phyloP scores from a whole-genome alignment of 768 basidiomycete genomes.

The Dentipellis fragilis region DNA sequence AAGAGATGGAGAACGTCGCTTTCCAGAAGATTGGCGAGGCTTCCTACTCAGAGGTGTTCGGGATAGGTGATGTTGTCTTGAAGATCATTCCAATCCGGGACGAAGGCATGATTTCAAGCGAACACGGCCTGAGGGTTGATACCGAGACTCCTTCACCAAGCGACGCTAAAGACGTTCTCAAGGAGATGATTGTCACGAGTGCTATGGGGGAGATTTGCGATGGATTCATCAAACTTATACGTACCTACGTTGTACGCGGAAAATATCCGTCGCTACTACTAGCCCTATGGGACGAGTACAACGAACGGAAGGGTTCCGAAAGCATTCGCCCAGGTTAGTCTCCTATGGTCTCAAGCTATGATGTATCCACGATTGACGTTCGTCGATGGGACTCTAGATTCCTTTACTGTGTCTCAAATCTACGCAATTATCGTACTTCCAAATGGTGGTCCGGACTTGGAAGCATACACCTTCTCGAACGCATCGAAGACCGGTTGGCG shows the following conservation, averaged over 20 bases:
- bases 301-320: slow-evolving; percentile 65
- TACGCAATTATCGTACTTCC: slow-evolving; percentile 88
- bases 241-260: slow-evolving; percentile 81
- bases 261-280: slow-evolving; percentile 74
- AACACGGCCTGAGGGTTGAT: slow-evolving; percentile 11
- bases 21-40: slow-evolving; percentile 94
- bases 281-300: slow-evolving; percentile 81
- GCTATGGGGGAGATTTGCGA: slow-evolving; percentile 68
- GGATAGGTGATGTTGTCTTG: slow-evolving; percentile 79
- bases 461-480: slow-evolving; percentile 63
- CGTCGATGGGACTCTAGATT: slow-evolving; percentile 37
- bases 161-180: slow-evolving; percentile 66
- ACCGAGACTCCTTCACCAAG: slow-evolving; percentile 56
- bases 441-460: slow-evolving; percentile 86
- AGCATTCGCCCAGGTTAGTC: slow-evolving; percentile 73
- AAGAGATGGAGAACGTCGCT: slow-evolving; percentile 13
- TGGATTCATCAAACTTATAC: slow-evolving; percentile 74
- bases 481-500: slow-evolving; percentile 60
- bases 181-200: slow-evolving; percentile 69
- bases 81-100: slow-evolving; percentile 76
- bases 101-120: slow-evolving; percentile 23
- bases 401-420: slow-evolving; percentile 62
- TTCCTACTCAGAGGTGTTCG: slow-evolving; percentile 93
- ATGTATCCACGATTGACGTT: neutral
- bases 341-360: neutral